phyloP scores from a whole-genome alignment of 352 stramenopile species.

The Phytophthora pistaciae region DNA sequence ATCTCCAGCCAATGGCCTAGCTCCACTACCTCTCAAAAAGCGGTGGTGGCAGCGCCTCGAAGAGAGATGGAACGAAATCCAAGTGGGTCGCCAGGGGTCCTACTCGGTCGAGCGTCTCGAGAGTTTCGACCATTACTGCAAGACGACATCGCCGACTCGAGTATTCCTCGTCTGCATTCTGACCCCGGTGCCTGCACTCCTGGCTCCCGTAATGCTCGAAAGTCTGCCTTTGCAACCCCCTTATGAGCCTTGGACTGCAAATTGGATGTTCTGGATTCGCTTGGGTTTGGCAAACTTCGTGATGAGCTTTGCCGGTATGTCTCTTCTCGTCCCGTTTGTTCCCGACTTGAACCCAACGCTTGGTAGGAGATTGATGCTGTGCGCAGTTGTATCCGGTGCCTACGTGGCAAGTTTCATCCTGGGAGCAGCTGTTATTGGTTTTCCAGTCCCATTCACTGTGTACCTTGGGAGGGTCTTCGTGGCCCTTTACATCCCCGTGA shows the following conservation, averaged over 20 bases:
- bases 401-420: not conserved
- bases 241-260: not conserved
- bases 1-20: too few relatives aligned
- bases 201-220: not conserved
- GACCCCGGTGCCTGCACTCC: not conserved
- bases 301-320: not conserved
- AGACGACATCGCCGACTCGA: not conserved
- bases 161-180: not conserved
- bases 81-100: not conserved
- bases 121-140: not conserved
- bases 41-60: not conserved
- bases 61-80: not conserved
- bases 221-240: not conserved
- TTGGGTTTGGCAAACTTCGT: not conserved
- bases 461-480: not conserved
- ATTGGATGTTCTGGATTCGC: slow-evolving; percentile 2
- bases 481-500: not conserved
- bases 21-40: too few relatives aligned
- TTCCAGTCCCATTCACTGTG: not conserved
- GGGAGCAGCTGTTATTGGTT: not conserved
- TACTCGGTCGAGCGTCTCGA: not conserved
- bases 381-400: too few relatives aligned
- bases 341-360: not conserved
- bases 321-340: not conserved
- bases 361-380: not conserved